Conservation (phyloP, 495 filamentous ascomycete species). For the Pyrenula aspistea region DNA sequence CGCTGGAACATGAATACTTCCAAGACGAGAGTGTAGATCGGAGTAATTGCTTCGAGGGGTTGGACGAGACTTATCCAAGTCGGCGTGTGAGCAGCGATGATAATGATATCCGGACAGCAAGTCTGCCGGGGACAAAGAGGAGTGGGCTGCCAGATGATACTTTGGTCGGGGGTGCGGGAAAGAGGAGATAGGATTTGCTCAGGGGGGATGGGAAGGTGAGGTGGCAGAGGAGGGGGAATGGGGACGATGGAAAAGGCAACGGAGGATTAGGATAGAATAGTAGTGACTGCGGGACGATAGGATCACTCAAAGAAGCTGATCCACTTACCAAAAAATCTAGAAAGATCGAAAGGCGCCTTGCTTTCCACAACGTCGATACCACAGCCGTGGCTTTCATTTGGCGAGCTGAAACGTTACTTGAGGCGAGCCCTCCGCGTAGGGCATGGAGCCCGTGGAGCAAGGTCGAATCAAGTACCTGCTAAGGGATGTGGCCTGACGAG, state of each 20-base stretch:
- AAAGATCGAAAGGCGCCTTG: too few relatives aligned
- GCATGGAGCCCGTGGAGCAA: too few relatives aligned
- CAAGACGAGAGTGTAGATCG: slow-evolving; percentile 49
- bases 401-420: too few relatives aligned
- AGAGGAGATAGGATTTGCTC: slow-evolving; percentile 35
- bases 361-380: too few relatives aligned
- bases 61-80: slow-evolving; percentile 77
- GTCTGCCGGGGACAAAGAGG: slow-evolving; percentile 82
- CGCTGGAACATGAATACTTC: slow-evolving; percentile 83
- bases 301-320: too few relatives aligned
- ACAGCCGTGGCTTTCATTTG: too few relatives aligned
- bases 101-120: slow-evolving; percentile 81
- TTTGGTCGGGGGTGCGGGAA: slow-evolving; percentile 51
- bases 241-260: background rate
- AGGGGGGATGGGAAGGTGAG: background rate
- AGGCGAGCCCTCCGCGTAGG: too few relatives aligned
- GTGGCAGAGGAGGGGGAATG: background rate
- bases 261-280: too few relatives aligned
- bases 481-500: too few relatives aligned
- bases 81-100: slow-evolving; percentile 86
- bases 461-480: too few relatives aligned
- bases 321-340: too few relatives aligned
- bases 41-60: slow-evolving; percentile 81
- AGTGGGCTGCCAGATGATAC: slow-evolving; percentile 80
- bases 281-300: too few relatives aligned